These are phyloP conservation scores for Trametes polyzona DNA, from an alignment of 1,284 basidiomycete genomes.

Conservation along the genomic window DNA sequence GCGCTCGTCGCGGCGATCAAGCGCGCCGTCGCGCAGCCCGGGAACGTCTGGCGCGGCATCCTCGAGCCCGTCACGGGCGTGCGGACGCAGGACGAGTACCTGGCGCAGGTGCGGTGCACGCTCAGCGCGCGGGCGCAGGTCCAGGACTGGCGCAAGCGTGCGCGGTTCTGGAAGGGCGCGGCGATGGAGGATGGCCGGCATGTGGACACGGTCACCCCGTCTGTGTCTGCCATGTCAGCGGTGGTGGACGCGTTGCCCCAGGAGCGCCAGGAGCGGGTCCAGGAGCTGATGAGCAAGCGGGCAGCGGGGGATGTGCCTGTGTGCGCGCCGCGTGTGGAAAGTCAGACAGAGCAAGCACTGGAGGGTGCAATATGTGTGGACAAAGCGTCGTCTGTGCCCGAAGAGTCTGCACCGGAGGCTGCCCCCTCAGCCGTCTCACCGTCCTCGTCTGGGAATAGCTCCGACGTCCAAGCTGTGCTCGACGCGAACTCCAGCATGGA, in stretches of 20 bases:
- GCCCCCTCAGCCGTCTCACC: not conserved
- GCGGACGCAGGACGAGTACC: constrained; percentile 50
- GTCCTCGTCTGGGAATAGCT: not conserved
- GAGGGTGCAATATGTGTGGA: not conserved
- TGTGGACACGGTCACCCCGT: constrained; percentile 47
- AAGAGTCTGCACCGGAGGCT: not conserved
- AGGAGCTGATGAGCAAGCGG: constrained; percentile 38
- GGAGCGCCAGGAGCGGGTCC: constrained; percentile 44
- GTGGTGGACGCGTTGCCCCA: constrained; percentile 45
- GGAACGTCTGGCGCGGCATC: constrained; percentile 49
- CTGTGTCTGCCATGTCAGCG: constrained; percentile 55
- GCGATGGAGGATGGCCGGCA: constrained; percentile 42
- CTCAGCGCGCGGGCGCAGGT: constrained; percentile 49
- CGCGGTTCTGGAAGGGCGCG: constrained; percentile 53
- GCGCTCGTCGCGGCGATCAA: constrained; percentile 52
- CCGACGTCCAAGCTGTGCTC: not conserved
- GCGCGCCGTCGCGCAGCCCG: constrained; percentile 43
- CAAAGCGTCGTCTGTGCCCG: not conserved
- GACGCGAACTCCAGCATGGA: not conserved
- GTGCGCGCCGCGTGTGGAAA: not conserved
- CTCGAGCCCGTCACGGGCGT: constrained; percentile 46
- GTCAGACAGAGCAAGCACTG: not conserved
- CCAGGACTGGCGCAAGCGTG: constrained; percentile 43
- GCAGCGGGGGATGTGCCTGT: constrained; percentile 17
- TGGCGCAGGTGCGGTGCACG: constrained; percentile 51